Evolutionary conservation across 768 basidiomycete species (phyloP).

Genomic region (Kwoniella shandongensis): DNA sequence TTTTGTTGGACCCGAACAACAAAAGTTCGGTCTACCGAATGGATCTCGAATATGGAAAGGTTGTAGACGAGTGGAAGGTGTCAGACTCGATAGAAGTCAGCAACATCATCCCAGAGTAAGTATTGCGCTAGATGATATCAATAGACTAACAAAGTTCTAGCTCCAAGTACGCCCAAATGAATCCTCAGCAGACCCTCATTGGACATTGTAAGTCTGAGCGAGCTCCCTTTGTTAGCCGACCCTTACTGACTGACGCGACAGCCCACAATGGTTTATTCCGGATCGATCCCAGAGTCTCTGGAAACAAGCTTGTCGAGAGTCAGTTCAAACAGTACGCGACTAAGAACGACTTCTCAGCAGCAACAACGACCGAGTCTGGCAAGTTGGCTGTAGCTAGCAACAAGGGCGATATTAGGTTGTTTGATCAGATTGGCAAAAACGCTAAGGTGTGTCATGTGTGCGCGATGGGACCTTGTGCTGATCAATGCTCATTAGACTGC

Average conservation of each 20-base stretch:
- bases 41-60: conserved; percentile 89
- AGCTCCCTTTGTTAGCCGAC: conserved; percentile 1
- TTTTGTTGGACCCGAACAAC: conserved; percentile 79
- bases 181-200: conserved; percentile 86
- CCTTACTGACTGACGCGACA: conserved; percentile 21
- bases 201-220: conserved; percentile 58
- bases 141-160: conserved; percentile 24
- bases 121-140: background rate
- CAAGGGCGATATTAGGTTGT: conserved; percentile 94
- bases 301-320: conserved; percentile 87
- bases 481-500: conserved; percentile 63
- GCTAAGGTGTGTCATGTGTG: conserved; percentile 63
- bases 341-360: conserved; percentile 93
- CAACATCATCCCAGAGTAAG: conserved; percentile 78
- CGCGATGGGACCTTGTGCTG: background rate
- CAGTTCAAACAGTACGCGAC: conserved; percentile 94
- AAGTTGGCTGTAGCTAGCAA: conserved; percentile 90
- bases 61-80: conserved; percentile 99
- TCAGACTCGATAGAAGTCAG: conserved; percentile 81
- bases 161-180: conserved; percentile 91
- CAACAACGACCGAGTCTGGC: conserved; percentile 81
- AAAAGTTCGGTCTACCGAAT: conserved; percentile 81
- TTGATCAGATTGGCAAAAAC: conserved; percentile 95
- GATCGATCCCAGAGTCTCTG: conserved; percentile 90
- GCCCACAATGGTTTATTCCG: conserved; percentile 96